A percentile compares a stretch with the other conserved stretches of the same genome.
These are phyloP conservation scores for Microdochium bolleyi DNA, from an alignment of 2,329 filamentous ascomycete species.

Conservation along the genomic window DNA sequence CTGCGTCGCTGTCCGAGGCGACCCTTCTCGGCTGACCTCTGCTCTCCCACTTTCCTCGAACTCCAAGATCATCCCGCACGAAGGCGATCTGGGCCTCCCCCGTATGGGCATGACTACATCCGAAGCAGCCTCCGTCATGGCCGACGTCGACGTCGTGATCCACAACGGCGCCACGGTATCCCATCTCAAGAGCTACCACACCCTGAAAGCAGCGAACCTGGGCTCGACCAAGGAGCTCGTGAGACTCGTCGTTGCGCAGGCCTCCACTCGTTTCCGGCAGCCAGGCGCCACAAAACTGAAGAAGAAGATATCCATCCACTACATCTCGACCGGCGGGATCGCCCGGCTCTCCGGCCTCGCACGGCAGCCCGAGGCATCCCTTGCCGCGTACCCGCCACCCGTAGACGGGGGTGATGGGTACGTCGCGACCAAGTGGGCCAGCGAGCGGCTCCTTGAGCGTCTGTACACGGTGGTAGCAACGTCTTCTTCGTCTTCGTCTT, in stretches of 20 bases:
- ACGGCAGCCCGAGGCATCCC: background rate
- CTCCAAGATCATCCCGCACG: background rate
- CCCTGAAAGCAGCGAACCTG: background rate
- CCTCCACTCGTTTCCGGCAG: background rate
- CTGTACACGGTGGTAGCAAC: background rate
- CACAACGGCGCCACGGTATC: background rate
- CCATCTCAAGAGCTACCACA: background rate
- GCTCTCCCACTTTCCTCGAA: background rate
- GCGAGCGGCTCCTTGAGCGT: constrained; percentile 22
- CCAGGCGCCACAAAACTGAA: background rate
- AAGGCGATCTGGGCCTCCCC: background rate
- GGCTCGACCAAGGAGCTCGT: background rate
- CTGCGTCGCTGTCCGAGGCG: background rate
- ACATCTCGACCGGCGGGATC: background rate
- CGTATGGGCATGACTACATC: background rate
- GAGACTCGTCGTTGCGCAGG: background rate
- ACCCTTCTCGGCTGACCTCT: background rate
- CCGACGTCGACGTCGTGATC: background rate
- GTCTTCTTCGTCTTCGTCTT: too few relatives aligned
- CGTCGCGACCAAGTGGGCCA: constrained; percentile 22
- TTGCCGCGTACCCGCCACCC: constrained; percentile 4
- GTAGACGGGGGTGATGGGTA: constrained; percentile 21
- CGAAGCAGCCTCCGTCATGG: background rate
- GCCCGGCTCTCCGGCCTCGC: background rate
- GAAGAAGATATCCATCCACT: background rate